Evolutionary conservation across 1,284 basidiomycete species (phyloP).

Genomic region (Ustilago xerochloae): DNA sequence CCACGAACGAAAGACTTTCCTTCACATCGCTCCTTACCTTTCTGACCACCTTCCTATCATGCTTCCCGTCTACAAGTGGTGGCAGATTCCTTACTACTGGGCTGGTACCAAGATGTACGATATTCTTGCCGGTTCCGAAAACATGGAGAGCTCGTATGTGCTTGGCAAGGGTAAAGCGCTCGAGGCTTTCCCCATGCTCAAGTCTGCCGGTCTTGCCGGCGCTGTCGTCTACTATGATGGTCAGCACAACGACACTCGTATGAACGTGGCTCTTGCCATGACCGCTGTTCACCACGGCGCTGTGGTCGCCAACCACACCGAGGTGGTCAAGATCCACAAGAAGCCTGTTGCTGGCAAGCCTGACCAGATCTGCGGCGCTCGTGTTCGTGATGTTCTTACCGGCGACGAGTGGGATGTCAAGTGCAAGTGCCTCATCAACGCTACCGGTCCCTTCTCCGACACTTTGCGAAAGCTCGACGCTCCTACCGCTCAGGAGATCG

Average conservation of each 20-base stretch:
- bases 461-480: constrained; percentile 86
- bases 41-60: constrained; percentile 92
- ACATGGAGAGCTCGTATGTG: constrained; percentile 94
- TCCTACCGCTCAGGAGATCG: constrained; percentile 83
- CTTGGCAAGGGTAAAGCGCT: constrained; percentile 89
- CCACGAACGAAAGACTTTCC: constrained; percentile 90
- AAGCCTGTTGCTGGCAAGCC: constrained; percentile 70
- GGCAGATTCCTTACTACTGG: constrained; percentile 97
- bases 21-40: constrained; percentile 95
- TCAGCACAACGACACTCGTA: constrained; percentile 97
- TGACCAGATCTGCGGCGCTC: constrained; percentile 79
- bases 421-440: constrained; percentile 93
- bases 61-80: constrained; percentile 88
- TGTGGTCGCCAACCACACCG: constrained; percentile 87
- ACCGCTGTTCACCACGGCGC: constrained; percentile 94
- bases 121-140: constrained; percentile 90
- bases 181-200: constrained; percentile 96
- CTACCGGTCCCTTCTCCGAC: constrained; percentile 94
- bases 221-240: constrained; percentile 98
- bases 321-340: constrained; percentile 85
- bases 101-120: constrained; percentile 97
- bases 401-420: constrained; percentile 84
- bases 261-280: constrained; percentile 90
- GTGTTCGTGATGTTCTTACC: constrained; percentile 83
- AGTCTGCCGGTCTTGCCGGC: constrained; percentile 89